Base-by-base conservation (phyloP, 176 grass and related monocot species). In the Oryza glumipatula region DNA sequence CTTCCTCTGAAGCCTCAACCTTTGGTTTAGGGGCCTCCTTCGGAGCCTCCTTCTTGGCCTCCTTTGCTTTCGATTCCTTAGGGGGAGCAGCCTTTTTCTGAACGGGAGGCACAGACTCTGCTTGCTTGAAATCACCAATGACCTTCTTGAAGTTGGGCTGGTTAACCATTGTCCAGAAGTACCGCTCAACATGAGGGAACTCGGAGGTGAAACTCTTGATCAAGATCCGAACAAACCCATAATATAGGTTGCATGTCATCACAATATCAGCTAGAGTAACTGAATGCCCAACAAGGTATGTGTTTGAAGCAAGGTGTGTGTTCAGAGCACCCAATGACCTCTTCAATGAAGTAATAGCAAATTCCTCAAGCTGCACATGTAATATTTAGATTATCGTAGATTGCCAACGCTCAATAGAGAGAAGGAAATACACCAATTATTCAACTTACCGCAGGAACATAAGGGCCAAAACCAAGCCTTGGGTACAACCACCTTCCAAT, bases 141-240 rank as follows among this genome's bases (percentile, higher is more conserved):
- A 96, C 84, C 81, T 88, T 96, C 69, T 82, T 81, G 82, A 96
- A 91, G 48, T 94, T 93, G 39, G 91, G 91, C 69, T 94, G 90
- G 74, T 96, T 96, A 85, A 89, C 91, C 88, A 96, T 44, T 68
- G 91, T 96, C 94, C 91, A 96, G 54, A 96, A 91, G 79, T 96
- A 91, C 67, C 96, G 88, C 81, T 99, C 93, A 6, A 99, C 91
- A 82, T 99, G 93, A 69, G 96, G 91, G 83, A 90, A 99, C 65
- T 85, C 93, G 3, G 89, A 96, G 30, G 96, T 96, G 81, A 99
- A 96, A 35, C 45, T 83, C 91, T 87, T 93, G 15, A 78, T 91
- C 77, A 96, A 75, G 83, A 93, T 76, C 7, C 15, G 35, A 0
- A n/a, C 8, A 77, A 93, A 87, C 68, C 91, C 94, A 61, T 47